Conservation (phyloP, 257 asterid genomes). For the Scutellaria barbata region DNA sequence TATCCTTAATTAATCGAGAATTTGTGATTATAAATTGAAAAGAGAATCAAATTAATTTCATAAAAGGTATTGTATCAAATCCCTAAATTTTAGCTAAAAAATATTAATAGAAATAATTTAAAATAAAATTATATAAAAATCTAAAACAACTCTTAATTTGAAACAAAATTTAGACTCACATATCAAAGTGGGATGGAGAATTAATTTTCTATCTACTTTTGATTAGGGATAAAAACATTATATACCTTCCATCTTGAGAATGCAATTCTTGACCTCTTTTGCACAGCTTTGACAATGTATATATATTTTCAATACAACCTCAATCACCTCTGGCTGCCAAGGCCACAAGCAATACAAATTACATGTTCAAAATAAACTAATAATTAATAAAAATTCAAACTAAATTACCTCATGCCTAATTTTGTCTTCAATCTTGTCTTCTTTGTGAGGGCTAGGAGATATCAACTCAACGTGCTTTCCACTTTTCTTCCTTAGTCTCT, state of each 20-base stretch:
- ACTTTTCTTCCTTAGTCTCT: conserved; percentile 62
- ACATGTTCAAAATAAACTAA: not conserved
- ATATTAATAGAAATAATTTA: too few species aligned
- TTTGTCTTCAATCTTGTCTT: conserved; percentile 40
- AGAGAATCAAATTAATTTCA: too few species aligned
- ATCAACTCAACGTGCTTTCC: conserved; percentile 67
- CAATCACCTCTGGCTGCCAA: conserved; percentile 49
- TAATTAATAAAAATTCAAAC: conserved; percentile 10
- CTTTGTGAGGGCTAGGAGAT: conserved; percentile 48
- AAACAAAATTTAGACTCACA: too few species aligned
- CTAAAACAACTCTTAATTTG: too few species aligned
- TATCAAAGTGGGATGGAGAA: too few species aligned
- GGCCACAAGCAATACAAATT: not conserved
- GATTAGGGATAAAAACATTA: too few species aligned
- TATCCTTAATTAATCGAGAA: too few species aligned
- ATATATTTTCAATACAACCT: conserved; percentile 55
- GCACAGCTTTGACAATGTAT: conserved; percentile 77
- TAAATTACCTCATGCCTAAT: conserved; percentile 36
- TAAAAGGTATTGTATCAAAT: too few species aligned
- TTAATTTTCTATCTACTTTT: too few species aligned
- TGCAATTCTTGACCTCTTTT: conserved; percentile 57
- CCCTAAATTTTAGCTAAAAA: too few species aligned
- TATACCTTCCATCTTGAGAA: conserved; percentile 65
- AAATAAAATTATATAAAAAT: too few species aligned
- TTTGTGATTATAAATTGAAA: too few species aligned